phyloP scores from a whole-genome alignment of 108 stramenopile genomes.

The Nannochloropsis salina region DNA sequence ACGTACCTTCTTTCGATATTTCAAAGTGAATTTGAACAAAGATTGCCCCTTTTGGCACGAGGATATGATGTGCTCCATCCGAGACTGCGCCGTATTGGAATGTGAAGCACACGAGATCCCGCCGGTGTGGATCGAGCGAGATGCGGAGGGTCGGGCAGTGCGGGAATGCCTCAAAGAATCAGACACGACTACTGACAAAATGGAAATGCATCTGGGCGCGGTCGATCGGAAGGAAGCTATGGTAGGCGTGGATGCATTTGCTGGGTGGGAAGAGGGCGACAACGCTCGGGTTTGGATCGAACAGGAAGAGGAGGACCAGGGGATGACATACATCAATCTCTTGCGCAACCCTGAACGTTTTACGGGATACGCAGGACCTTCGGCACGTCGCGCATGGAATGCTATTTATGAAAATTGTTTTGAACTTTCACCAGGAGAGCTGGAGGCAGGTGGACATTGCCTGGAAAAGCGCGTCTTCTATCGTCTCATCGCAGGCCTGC shows the following conservation, averaged over 20 bases:
- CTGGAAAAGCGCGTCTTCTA: conserved; percentile 53
- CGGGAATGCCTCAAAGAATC: conserved; percentile 33
- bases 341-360: conserved; percentile 49
- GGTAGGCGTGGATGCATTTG: conserved; percentile 27
- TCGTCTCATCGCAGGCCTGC: conserved; percentile 51
- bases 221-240: conserved; percentile 38
- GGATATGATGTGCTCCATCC: conserved; percentile 48
- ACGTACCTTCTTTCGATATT: conserved; percentile 56
- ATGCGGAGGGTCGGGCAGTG: conserved; percentile 27
- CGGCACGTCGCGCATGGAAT: conserved; percentile 36
- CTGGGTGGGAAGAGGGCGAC: conserved; percentile 36
- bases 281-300: conserved; percentile 37
- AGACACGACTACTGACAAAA: background rate
- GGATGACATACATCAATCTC: conserved; percentile 51
- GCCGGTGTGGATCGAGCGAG: conserved; percentile 48
- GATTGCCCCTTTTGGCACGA: conserved; percentile 57
- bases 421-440: background rate
- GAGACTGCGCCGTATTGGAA: conserved; percentile 49
- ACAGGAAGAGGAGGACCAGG: conserved; percentile 45
- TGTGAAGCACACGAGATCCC: conserved; percentile 52
- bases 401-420: conserved; percentile 51
- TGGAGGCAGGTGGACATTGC: conserved; percentile 36
- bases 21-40: conserved; percentile 54
- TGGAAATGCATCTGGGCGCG: conserved; percentile 33
- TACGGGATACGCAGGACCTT: conserved; percentile 48